Evolutionary conservation across 2,329 filamentous ascomycete genomes (phyloP).

Genomic region (Xylaria sp.): DNA sequence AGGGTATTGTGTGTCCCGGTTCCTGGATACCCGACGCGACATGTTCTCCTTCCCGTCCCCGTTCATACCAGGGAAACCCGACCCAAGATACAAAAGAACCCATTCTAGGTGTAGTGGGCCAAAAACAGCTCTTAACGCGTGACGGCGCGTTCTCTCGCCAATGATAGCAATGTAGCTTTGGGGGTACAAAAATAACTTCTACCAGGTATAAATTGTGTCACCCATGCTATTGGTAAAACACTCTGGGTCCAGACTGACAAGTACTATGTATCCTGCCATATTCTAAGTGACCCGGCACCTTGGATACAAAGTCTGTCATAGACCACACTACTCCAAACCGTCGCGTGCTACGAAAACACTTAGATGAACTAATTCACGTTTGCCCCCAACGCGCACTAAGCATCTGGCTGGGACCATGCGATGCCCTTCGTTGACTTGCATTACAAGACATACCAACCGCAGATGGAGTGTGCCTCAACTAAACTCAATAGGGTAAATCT

Average conservation of each 20-base stretch:
- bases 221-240: constrained; percentile 17
- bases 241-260: not conserved
- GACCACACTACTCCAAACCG: constrained; percentile 2
- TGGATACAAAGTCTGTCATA: constrained; percentile 9
- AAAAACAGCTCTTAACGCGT: constrained; percentile 5
- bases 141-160: constrained; percentile 14
- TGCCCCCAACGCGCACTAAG: constrained; percentile 7
- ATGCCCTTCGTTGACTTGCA: not conserved
- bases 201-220: constrained; percentile 21
- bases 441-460: not conserved
- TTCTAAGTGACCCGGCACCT: constrained; percentile 12
- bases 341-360: not conserved
- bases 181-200: constrained; percentile 7
- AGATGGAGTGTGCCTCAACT: not conserved
- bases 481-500: not conserved
- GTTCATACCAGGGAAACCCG: constrained; percentile 1
- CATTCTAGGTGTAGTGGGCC: not conserved
- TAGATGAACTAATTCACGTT: not conserved
- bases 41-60: constrained; percentile 1
- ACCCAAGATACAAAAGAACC: not conserved
- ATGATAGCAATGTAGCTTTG: constrained; percentile 14
- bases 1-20: constrained; percentile 5
- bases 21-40: constrained; percentile 7
- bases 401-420: not conserved
- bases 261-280: constrained; percentile 3